phyloP scores from a whole-genome alignment of 2,329 filamentous ascomycete species.

The Aschersonia sp. region DNA sequence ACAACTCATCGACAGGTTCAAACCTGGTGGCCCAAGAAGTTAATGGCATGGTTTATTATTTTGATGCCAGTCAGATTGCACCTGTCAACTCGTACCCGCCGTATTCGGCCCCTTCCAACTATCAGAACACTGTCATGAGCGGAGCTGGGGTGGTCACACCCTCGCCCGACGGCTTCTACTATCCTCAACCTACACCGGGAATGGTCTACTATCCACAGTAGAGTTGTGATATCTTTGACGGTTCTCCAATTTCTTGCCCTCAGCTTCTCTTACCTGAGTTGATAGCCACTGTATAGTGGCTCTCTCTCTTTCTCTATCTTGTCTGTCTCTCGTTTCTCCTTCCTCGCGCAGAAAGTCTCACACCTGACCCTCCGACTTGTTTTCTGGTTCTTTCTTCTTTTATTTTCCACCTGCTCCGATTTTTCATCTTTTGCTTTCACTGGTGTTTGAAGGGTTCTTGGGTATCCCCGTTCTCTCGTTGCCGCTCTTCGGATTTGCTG shows the following conservation, averaged over 20 bases:
- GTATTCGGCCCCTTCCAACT: constrained; percentile 36
- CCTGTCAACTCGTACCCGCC: constrained; percentile 32
- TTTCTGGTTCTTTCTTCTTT: too few species aligned
- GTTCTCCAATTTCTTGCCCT: constrained; percentile 9
- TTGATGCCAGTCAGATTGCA: constrained; percentile 61
- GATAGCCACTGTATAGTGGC: constrained; percentile 12
- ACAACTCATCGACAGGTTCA: constrained; percentile 13
- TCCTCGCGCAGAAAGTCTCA: neutral
- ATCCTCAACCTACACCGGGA: constrained; percentile 38
- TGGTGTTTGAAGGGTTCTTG: too few species aligned
- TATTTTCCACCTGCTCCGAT: too few species aligned
- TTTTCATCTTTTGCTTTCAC: too few species aligned
- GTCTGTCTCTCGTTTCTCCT: neutral
- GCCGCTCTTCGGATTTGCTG: too few species aligned
- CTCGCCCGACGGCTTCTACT: constrained; percentile 56
- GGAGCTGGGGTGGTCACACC: constrained; percentile 73
- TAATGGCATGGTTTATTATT: constrained; percentile 95
- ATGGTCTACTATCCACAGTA: constrained; percentile 50
- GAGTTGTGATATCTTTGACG: constrained; percentile 13
- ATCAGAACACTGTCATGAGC: constrained; percentile 43
- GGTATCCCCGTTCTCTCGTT: too few species aligned
- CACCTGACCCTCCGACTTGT: too few species aligned
- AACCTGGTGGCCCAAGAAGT: constrained; percentile 67
- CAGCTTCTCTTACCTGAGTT: constrained; percentile 13
- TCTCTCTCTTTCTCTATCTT: neutral